These are phyloP conservation scores for Chenopodium formosanum DNA, from an alignment of 148 eudicot genomes.

Conservation along the genomic window DNA sequence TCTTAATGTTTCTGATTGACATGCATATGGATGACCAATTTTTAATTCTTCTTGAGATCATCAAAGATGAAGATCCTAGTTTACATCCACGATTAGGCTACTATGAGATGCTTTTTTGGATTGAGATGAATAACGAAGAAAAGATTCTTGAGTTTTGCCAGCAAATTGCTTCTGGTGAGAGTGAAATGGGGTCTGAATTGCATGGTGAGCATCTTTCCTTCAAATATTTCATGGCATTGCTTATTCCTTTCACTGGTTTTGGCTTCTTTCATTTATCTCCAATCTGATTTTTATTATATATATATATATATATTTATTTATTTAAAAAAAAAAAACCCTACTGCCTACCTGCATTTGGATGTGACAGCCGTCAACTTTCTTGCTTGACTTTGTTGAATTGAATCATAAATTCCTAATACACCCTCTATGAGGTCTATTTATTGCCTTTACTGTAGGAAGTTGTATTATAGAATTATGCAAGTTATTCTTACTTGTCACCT, in stretches of 20 bases:
- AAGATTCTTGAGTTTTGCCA: slow-evolving; percentile 61
- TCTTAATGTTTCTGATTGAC: slow-evolving; percentile 67
- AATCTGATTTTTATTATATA: background rate
- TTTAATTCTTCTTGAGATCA: slow-evolving; percentile 45
- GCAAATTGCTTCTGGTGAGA: slow-evolving; percentile 34
- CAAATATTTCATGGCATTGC: background rate
- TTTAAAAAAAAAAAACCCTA: background rate
- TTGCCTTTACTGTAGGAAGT: background rate
- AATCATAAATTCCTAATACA: background rate
- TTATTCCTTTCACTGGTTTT: background rate
- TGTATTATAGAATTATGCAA: background rate
- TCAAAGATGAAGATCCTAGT: slow-evolving; percentile 55
- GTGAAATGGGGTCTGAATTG: slow-evolving; percentile 36
- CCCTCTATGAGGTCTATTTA: background rate
- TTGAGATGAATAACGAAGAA: slow-evolving; percentile 60
- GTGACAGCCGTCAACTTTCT: slow-evolving; percentile 6
- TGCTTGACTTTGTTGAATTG: background rate
- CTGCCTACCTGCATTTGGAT: background rate
- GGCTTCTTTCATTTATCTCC: background rate
- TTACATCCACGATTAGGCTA: slow-evolving; percentile 68
- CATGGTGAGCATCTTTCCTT: slow-evolving; percentile 49
- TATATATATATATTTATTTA: no score
- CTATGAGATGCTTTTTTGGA: slow-evolving; percentile 85
- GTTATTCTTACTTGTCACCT: background rate
- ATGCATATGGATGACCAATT: slow-evolving; percentile 67